Conservation (phyloP, 2,329 filamentous ascomycete genomes). For the Verticillium albo-atrum region DNA sequence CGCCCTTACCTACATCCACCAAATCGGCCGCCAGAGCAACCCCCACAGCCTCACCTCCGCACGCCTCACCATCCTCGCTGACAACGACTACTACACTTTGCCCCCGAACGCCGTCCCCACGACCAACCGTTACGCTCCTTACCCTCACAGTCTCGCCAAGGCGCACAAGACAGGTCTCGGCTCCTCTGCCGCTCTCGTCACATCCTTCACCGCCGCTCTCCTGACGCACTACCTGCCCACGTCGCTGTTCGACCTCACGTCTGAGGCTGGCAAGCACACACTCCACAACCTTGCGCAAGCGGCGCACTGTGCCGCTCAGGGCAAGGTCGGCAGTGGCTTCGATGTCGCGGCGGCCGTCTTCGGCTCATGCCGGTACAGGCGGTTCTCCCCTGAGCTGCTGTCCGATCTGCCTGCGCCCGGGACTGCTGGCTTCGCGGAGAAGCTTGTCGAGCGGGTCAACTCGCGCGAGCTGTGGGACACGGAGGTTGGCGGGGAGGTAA, state of each 20-base stretch:
- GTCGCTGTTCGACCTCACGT: constrained; percentile 51
- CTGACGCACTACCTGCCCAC: constrained; percentile 68
- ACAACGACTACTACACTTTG: constrained; percentile 93
- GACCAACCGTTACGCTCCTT: constrained; percentile 65
- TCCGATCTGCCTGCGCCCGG: constrained; percentile 62
- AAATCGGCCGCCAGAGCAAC: constrained; percentile 29
- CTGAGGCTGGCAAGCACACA: constrained; percentile 48
- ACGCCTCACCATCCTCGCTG: constrained; percentile 82
- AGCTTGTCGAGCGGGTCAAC: constrained; percentile 63
- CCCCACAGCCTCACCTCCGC: constrained; percentile 57
- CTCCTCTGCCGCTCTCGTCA: constrained; percentile 91
- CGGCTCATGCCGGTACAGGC: constrained; percentile 83
- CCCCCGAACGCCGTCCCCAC: constrained; percentile 25
- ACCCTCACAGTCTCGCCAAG: constrained; percentile 67
- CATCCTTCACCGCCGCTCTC: constrained; percentile 73
- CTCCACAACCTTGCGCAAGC: constrained; percentile 94
- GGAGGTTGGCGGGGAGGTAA: constrained; percentile 66
- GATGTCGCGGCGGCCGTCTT: constrained; percentile 92
- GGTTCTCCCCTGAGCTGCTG: constrained; percentile 82
- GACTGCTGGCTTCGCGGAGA: constrained; percentile 58
- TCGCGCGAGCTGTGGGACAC: constrained; percentile 69
- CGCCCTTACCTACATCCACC: constrained; percentile 74
- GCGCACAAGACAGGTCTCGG: constrained; percentile 96
- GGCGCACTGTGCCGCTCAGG: constrained; percentile 91
- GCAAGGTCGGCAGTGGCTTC: constrained; percentile 93